Base-by-base conservation (phyloP, 2,329 filamentous ascomycete genomes). In the Aaosphaeria arxii region DNA sequence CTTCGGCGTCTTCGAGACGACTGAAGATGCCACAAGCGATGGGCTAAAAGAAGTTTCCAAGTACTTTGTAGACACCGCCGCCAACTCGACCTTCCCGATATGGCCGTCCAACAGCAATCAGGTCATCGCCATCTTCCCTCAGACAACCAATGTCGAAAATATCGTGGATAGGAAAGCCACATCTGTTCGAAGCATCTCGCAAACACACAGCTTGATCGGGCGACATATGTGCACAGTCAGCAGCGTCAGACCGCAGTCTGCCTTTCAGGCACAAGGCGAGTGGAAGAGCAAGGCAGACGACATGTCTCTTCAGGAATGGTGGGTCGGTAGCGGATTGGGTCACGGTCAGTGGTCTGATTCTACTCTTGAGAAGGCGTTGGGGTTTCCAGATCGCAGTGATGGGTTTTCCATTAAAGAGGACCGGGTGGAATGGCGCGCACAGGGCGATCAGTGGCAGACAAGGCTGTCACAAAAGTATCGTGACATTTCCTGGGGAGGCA, bases 261-360 rank as follows among this genome's bases (percentile, higher is more conserved):
- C 17, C 2, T 24, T 24, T 3, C 17, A 24, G 17, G 17, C 17
- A 24, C 17, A 24, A 24, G 17, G 17, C 17, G 3, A 24, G 17
- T 24, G 17, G 17, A 24, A 24, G 17, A 24, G 17, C 17, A 24
- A 24, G 2, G 17, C 17, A 24, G 17, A 24, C 17, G 17, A 24
- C 17, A 24, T 24, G 17, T 24, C 17, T 24, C 17, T 24, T 24
- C 17, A 24, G 17, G 17, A 24, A 24, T 24, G 17, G 17, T 24
- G 17, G 17, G 17, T 24, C 17, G 17, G 17, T 24, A 24, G 17
- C 17, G 44, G 44, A 3, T 29, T 46, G 29, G 44, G 44, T 9
- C 44, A 46, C 39, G 44, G 44, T 4, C 11, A 6, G 7, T 46
- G 44, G 44, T 28, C 13, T 30, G 44, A 46, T n/a, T 9, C 24